A percentile compares a stretch with the other conserved stretches of the same genome.
Conservation (phyloP, 768 basidiomycete genomes). For the Suillus ampliporus region DNA sequence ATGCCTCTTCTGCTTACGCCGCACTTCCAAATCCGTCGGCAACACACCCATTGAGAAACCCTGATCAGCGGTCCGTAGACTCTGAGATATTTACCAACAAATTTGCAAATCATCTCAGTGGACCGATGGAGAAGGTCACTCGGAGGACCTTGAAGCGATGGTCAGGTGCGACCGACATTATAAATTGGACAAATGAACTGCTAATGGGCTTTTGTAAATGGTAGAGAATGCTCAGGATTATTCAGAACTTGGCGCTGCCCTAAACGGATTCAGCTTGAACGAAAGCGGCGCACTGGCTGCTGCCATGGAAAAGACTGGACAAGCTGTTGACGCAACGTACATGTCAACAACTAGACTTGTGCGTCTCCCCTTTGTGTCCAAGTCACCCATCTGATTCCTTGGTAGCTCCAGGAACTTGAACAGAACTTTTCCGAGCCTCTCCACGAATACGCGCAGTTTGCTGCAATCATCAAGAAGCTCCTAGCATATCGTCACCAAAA, state of each 20-base stretch:
- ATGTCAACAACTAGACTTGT: constrained; percentile 91
- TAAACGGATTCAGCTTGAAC: constrained; percentile 93
- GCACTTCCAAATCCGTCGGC: constrained; percentile 90
- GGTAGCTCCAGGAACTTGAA: constrained; percentile 90
- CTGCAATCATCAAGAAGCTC: constrained; percentile 91
- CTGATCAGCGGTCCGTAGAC: constrained; percentile 95
- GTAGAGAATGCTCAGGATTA: constrained; percentile 85
- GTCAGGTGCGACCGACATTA: constrained; percentile 65
- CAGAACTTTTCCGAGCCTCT: constrained; percentile 95
- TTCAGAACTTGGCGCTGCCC: constrained; percentile 86
- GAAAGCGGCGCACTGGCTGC: constrained; percentile 75
- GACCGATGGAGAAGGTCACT: constrained; percentile 97
- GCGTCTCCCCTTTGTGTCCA: constrained; percentile 30
- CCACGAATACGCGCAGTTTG: constrained; percentile 95
- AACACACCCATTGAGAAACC: constrained; percentile 85
- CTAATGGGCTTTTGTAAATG: constrained; percentile 11
- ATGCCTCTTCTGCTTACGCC: constrained; percentile 73
- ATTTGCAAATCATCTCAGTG: constrained; percentile 89
- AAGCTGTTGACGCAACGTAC: constrained; percentile 93
- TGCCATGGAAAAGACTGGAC: constrained; percentile 95
- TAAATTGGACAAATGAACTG: constrained; percentile 13
- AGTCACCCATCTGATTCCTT: background rate
- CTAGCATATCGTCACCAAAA: constrained; percentile 97
- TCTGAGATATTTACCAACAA: constrained; percentile 96
- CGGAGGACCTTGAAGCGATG: constrained; percentile 91